Evolutionary conservation across 306 rosid genomes (phyloP), one percentile per base, ranked within the genome.

Genomic region (Malus orientalis): DNA sequence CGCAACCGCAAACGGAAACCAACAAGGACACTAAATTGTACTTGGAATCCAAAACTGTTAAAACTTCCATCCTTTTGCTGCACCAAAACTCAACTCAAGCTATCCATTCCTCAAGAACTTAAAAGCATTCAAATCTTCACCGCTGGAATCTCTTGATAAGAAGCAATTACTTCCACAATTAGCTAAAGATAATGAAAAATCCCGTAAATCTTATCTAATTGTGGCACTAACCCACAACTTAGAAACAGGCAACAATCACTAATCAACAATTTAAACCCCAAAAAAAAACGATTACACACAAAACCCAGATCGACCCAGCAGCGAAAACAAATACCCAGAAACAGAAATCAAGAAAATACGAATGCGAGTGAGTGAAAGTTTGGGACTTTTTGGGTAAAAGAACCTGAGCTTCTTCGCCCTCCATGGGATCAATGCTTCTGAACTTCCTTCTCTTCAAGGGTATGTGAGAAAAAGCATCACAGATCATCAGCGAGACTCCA

Each of bases 371-470:
- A 59, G 30, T 25, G 23, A 30, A 61, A 64, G 23, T 15, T 15
- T 38, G 3, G 20, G 53, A 63, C 69, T 65, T 23, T 36, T 59
- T 3, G 59, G 42, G 65, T 27, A 10, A 19, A 59, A 57, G 4
- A 25, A 91, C 91, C 90, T 88, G 79, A 20, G 90, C 84, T 33
- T 79, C 84, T 73, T 84, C 81, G 47, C 86, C 71, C 68, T 86
- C 97, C 97, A 89, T 85, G 74, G 79, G 82, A 85, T 76, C 80
- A 78, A 73, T 9, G 83, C 47, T 72, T 33, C 78, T 68, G 83
- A 89, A 47, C 77, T 82, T 88, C 79, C 95, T 91, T 79, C 91
- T 71, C 74, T 93, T 93, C 55, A 81, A 66, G 66, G 76, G 69
- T 67, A 70, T 58, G 75, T 86, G 82, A 20, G 60, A 70, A 30